phyloP scores from a whole-genome alignment of 768 basidiomycete genomes.

The Russula virescens region DNA sequence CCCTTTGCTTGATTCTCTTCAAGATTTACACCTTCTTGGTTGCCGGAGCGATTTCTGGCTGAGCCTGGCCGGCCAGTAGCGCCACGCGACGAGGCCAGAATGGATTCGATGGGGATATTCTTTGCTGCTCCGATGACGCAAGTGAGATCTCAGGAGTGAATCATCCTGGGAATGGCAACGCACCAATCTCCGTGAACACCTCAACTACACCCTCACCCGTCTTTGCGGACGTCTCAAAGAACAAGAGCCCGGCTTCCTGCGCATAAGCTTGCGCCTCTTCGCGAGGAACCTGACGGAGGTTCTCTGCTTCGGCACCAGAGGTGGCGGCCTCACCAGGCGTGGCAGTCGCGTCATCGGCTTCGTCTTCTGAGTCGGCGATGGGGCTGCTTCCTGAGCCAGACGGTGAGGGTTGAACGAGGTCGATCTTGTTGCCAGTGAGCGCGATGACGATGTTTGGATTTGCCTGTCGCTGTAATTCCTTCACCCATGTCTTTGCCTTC shows the following conservation, averaged over 20 bases:
- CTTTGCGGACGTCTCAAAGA: conserved; percentile 98
- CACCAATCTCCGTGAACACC: conserved; percentile 97
- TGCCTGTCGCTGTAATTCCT: conserved; percentile 96
- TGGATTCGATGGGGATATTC: conserved; percentile 90
- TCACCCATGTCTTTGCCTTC: conserved; percentile 99
- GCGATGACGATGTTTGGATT: conserved; percentile 99
- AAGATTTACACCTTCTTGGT: conserved; percentile 58
- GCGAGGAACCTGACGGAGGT: conserved; percentile 79
- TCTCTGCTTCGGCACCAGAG: conserved; percentile 57
- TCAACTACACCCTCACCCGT: conserved; percentile 93
- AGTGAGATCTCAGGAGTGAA: neutral
- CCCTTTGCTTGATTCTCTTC: conserved; percentile 60
- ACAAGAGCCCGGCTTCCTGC: conserved; percentile 86
- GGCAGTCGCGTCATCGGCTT: conserved; percentile 87
- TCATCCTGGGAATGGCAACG: conserved; percentile 26
- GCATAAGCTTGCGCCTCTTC: conserved; percentile 98
- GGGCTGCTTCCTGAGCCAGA: conserved; percentile 44
- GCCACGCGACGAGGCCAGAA: conserved; percentile 77
- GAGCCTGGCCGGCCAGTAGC: conserved; percentile 57
- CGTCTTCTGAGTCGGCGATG: conserved; percentile 70
- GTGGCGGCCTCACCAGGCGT: conserved; percentile 66
- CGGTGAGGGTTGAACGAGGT: conserved; percentile 69
- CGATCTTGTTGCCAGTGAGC: conserved; percentile 95
- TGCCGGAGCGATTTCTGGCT: conserved; percentile 46
- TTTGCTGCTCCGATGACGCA: conserved; percentile 44